These are phyloP conservation scores for Solanum gandarillasii DNA, from an alignment of 257 asterid genomes.

Conservation along the genomic window DNA sequence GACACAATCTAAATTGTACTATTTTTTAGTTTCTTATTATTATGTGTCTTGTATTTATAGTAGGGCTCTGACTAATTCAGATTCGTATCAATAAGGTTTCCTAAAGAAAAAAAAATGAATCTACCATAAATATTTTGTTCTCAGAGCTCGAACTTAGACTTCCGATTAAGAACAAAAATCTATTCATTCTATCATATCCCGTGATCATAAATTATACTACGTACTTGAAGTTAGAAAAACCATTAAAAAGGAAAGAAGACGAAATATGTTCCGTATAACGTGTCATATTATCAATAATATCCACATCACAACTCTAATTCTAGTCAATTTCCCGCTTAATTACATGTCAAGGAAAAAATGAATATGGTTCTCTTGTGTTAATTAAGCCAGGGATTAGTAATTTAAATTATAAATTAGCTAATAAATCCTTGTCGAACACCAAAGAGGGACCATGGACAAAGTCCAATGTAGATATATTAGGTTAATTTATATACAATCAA, in stretches of 20 bases:
- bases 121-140: not conserved
- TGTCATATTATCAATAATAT: not conserved
- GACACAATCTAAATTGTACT: too few relatives aligned
- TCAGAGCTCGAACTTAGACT: not conserved
- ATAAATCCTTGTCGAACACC: not conserved
- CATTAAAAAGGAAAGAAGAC: not conserved
- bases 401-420: not conserved
- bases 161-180: not conserved
- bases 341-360: too few relatives aligned
- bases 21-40: not conserved
- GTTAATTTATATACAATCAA: not conserved
- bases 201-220: not conserved
- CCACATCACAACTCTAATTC: not conserved
- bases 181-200: not conserved
- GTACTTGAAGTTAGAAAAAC: not conserved
- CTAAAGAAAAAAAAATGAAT: too few relatives aligned
- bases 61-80: not conserved
- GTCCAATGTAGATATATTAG: not conserved
- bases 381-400: not conserved
- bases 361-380: not conserved
- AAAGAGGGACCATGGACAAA: not conserved
- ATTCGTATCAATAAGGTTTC: not conserved
- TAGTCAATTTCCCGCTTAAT: not conserved
- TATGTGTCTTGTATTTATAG: not conserved
- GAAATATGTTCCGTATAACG: rapidly evolving